phyloP scores from a whole-genome alignment of 176 grass and related monocot species.

The Aegilops sharonensis region DNA sequence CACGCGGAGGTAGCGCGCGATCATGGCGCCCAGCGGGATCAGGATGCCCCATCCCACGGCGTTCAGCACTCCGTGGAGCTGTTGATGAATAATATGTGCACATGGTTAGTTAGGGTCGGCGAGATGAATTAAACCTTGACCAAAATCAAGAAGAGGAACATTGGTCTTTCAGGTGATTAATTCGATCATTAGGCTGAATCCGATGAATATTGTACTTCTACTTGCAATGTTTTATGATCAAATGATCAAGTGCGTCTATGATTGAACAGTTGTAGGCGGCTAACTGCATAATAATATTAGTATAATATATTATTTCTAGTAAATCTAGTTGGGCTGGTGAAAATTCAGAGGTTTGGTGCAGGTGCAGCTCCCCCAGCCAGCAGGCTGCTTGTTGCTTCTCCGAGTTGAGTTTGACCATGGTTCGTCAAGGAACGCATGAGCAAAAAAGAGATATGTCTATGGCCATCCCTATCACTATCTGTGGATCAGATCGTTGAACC shows the following conservation, averaged over 20 bases:
- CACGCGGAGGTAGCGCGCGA: slow-evolving; percentile 77
- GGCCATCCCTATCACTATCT: neutral
- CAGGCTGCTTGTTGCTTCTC: slow-evolving; percentile 15
- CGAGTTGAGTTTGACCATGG: slow-evolving; percentile 21
- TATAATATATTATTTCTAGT: neutral
- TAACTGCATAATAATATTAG: neutral
- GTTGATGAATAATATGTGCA: neutral
- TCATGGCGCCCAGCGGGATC: slow-evolving; percentile 77
- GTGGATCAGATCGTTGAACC: slow-evolving; percentile 18
- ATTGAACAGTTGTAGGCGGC: neutral
- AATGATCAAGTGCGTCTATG: neutral
- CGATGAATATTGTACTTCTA: neutral
- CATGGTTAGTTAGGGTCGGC: neutral
- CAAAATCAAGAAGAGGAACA: neutral
- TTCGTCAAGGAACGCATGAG: neutral
- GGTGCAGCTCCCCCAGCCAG: neutral
- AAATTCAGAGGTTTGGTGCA: neutral
- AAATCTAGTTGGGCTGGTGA: neutral
- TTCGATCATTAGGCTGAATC: too few species aligned
- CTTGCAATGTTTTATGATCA: neutral
- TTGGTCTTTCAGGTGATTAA: neutral
- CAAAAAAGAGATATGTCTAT: neutral
- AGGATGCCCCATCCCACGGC: slow-evolving; percentile 33
- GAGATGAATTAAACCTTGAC: neutral
- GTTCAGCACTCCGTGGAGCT: slow-evolving; percentile 89